Percentiles rank a stretch among this genome's conserved stretches.
These are phyloP conservation scores for Rutstroemia sp. DNA, from an alignment of 2,329 filamentous ascomycete species.

Conservation along the genomic window DNA sequence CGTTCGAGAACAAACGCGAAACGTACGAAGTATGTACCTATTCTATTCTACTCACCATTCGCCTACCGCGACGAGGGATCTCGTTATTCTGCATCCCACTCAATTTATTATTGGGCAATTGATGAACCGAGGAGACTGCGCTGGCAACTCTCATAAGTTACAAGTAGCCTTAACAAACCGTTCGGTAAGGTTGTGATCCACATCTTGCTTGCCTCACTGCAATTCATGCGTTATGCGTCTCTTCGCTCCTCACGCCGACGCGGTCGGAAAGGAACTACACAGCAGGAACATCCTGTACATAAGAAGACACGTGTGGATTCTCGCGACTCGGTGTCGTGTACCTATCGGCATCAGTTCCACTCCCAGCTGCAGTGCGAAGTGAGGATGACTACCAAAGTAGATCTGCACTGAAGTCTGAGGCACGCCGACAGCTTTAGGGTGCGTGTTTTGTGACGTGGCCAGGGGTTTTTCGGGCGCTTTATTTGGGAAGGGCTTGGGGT, in stretches of 20 bases:
- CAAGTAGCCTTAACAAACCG: background rate
- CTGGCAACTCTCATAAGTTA: conserved; percentile 2
- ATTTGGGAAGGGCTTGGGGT: background rate
- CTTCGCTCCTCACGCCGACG: no score
- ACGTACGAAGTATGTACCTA: no score
- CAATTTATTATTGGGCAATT: no score
- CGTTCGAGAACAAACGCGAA: no score
- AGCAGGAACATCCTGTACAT: background rate
- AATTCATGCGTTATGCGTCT: no score
- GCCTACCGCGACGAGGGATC: no score
- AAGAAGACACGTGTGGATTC: conserved; percentile 1
- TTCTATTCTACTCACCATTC: background rate
- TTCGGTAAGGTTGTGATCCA: background rate
- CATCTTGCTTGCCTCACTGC: background rate
- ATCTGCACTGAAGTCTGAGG: background rate
- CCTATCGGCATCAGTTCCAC: conserved; percentile 1
- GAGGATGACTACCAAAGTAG: no score
- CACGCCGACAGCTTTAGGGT: background rate
- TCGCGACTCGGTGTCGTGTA: background rate
- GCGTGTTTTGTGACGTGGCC: background rate
- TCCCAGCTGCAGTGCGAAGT: background rate
- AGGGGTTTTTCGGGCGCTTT: background rate
- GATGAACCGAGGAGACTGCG: background rate
- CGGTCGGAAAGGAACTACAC: no score
- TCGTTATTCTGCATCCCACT: background rate